Conservation (phyloP, 2,329 filamentous ascomycete genomes). For the Sporothrix phasma region DNA sequence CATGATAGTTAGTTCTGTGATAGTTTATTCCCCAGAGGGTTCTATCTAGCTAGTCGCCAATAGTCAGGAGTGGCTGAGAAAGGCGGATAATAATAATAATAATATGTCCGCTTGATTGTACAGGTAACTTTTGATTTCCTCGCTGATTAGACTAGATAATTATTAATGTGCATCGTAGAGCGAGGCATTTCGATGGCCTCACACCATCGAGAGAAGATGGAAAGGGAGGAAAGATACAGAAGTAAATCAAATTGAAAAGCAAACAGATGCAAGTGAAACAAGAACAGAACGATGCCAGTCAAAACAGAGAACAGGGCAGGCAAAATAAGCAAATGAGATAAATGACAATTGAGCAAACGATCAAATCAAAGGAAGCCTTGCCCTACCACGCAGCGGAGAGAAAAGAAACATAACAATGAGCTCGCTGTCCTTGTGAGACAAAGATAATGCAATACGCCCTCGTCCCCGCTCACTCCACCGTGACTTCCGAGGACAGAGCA, state of each 20-base stretch:
- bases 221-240: background rate
- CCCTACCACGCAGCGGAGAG: background rate
- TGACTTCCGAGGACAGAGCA: background rate
- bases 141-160: background rate
- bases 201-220: background rate
- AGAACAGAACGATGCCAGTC: background rate
- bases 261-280: background rate
- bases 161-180: background rate
- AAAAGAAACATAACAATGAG: background rate
- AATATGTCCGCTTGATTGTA: background rate
- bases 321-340: background rate
- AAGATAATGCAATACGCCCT: background rate
- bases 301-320: background rate
- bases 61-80: too few relatives aligned
- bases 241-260: background rate
- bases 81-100: too few relatives aligned
- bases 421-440: background rate
- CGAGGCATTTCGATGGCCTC: background rate
- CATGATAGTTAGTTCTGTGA: too few relatives aligned
- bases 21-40: too few relatives aligned
- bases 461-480: background rate
- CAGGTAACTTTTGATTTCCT: constrained; percentile 2
- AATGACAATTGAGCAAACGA: background rate
- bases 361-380: background rate
- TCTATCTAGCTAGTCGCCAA: too few relatives aligned